phyloP scores from a whole-genome alignment of 495 filamentous ascomycete genomes.

The Penicillium alfredii region DNA sequence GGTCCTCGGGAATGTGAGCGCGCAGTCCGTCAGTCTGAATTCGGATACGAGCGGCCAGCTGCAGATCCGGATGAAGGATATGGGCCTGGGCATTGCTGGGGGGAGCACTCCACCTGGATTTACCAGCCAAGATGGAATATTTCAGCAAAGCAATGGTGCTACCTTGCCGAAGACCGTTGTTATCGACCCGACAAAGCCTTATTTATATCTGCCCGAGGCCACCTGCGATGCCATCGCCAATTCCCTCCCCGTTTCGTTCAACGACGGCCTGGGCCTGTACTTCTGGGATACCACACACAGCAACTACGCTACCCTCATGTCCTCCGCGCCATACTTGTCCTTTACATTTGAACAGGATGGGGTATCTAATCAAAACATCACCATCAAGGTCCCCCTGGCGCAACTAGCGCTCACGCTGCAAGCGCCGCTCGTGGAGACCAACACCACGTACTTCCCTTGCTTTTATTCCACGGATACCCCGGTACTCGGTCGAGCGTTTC shows the following conservation, averaged over 20 bases:
- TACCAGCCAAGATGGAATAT: conserved; percentile 27
- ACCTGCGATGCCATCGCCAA: conserved; percentile 46
- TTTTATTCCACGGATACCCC: conserved; percentile 27
- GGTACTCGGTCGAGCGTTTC: conserved; percentile 48
- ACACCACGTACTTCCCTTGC: conserved; percentile 50
- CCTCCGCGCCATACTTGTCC: conserved; percentile 42
- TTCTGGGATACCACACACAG: conserved; percentile 43
- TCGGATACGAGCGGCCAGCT: conserved; percentile 10
- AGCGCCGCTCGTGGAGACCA: conserved; percentile 36
- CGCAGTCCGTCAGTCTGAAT: conserved; percentile 9
- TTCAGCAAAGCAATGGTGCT: conserved; percentile 26
- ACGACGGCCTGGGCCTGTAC: conserved; percentile 37
- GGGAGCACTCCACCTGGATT: conserved; percentile 41
- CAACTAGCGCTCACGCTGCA: conserved; percentile 49
- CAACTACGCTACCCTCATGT: conserved; percentile 37
- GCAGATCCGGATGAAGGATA: conserved; percentile 32
- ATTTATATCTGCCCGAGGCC: conserved; percentile 43
- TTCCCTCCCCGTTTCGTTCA: conserved; percentile 40
- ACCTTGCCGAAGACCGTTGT: conserved; percentile 19
- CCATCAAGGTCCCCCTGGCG: conserved; percentile 49
- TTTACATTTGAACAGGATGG: conserved; percentile 40
- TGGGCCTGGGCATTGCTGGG: conserved; percentile 34
- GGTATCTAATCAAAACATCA: conserved; percentile 27
- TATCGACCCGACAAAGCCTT: conserved; percentile 39
- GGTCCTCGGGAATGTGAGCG: conserved; percentile 23